Evolutionary conservation across 371 early-diverging fungal species (phyloP).

Genomic region (Batrachochytrium dendrobatidis): DNA sequence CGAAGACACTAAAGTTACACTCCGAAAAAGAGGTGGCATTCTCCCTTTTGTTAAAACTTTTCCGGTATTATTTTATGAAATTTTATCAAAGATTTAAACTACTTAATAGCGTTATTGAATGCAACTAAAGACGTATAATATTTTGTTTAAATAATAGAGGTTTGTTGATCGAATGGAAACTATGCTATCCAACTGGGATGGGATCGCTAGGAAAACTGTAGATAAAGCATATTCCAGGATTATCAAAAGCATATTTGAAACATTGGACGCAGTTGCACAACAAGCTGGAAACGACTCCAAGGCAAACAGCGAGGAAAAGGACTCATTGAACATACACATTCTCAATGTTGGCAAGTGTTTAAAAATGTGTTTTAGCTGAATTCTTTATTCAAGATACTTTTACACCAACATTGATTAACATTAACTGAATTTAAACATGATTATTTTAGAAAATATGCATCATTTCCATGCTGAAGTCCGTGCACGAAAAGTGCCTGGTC

Average conservation of each 20-base stretch:
- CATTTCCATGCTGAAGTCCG: conserved; percentile 73
- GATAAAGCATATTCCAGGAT: conserved; percentile 75
- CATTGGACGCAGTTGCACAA: conserved; percentile 72
- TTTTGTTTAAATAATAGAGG: conserved; percentile 22
- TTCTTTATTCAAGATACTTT: not conserved
- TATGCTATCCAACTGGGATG: conserved; percentile 36
- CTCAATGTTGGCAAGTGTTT: conserved; percentile 64
- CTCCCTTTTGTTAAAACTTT: conserved; percentile 80
- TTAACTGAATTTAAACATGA: not conserved
- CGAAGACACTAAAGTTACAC: conserved; percentile 83
- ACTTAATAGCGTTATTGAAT: not conserved
- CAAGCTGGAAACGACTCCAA: conserved; percentile 27
- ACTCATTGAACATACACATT: conserved; percentile 81
- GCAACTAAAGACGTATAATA: too few relatives aligned
- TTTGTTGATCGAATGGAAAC: conserved; percentile 72
- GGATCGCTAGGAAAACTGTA: conserved; percentile 58
- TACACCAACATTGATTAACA: not conserved
- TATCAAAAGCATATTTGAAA: conserved; percentile 79
- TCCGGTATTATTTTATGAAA: conserved; percentile 48
- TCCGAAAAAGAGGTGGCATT: conserved; percentile 81
- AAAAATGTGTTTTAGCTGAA: conserved; percentile 2
- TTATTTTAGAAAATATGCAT: conserved; percentile 81
- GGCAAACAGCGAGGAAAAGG: conserved; percentile 74
- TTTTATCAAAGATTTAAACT: not conserved
- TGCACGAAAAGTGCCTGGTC: conserved; percentile 52